A percentile compares a stretch with the other conserved stretches of the same genome.
phyloP scores from a whole-genome alignment of 306 rosid species.

The Casuarina glauca region DNA sequence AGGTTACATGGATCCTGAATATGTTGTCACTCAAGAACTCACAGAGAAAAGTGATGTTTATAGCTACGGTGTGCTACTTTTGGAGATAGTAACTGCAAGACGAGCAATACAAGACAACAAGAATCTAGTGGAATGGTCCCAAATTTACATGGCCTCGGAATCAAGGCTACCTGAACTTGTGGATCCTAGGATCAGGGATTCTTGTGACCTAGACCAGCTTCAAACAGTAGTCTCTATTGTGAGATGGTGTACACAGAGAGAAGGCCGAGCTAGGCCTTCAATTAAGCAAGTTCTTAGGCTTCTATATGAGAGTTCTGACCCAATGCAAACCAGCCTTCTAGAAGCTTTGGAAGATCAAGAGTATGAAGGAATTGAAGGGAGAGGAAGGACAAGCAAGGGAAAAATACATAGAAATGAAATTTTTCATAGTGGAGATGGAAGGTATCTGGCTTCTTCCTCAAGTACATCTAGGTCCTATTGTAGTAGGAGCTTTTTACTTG shows the following conservation, averaged over 20 bases:
- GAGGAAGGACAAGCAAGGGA: conserved; percentile 71
- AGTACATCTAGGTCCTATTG: conserved; percentile 95
- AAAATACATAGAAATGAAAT: conserved; percentile 55
- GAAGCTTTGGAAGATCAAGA: conserved; percentile 68
- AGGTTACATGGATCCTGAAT: conserved; percentile 99
- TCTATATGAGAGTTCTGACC: conserved; percentile 87
- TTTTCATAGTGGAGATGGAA: conserved; percentile 80
- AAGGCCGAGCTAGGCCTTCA: conserved; percentile 83
- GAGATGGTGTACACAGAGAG: conserved; percentile 93
- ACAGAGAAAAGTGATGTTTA: conserved; percentile 92
- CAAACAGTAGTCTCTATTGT: conserved; percentile 67
- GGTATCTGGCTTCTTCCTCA: conserved; percentile 92
- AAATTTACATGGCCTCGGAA: conserved; percentile 54
- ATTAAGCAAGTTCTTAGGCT: conserved; percentile 91
- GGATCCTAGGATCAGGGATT: conserved; percentile 67
- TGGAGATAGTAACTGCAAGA: conserved; percentile 85
- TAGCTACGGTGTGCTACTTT: conserved; percentile 83
- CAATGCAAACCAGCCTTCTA: conserved; percentile 68
- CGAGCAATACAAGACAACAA: conserved; percentile 74
- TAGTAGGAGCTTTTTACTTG: conserved; percentile 94
- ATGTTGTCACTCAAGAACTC: conserved; percentile 89
- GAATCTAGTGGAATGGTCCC: conserved; percentile 94
- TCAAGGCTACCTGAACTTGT: conserved; percentile 69
- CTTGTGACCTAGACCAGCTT: conserved; percentile 81
- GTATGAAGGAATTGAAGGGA: conserved; percentile 54